Conservation (phyloP, 495 filamentous ascomycete genomes). For the Trichoderma virens region DNA sequence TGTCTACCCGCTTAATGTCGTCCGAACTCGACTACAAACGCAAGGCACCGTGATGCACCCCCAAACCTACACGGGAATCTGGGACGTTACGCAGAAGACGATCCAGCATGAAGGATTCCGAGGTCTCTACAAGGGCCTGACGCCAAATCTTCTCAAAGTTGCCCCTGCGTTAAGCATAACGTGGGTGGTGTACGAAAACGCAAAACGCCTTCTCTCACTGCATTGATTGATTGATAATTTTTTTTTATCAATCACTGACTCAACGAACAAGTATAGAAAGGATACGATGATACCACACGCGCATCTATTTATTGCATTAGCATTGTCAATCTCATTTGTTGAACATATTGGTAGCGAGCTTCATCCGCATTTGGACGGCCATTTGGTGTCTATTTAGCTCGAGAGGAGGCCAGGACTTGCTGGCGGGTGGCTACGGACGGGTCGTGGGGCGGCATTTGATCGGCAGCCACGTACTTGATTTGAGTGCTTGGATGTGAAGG, state of each 20-base stretch:
- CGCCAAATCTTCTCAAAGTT: slow-evolving; percentile 93
- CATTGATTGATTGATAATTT: slow-evolving; percentile 33
- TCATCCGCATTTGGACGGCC: neutral
- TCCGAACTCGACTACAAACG: slow-evolving; percentile 87
- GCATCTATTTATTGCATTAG: slow-evolving; percentile 7
- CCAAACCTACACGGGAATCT: slow-evolving; percentile 78
- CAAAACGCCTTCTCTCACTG: slow-evolving; percentile 70
- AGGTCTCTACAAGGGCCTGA: slow-evolving; percentile 90
- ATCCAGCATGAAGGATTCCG: slow-evolving; percentile 72
- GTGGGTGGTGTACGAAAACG: slow-evolving; percentile 95
- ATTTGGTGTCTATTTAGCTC: neutral
- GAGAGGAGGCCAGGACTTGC: neutral
- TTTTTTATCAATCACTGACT: neutral
- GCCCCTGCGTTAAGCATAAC: slow-evolving; percentile 95
- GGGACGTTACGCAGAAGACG: slow-evolving; percentile 78
- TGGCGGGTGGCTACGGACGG: neutral
- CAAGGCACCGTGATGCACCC: slow-evolving; percentile 92
- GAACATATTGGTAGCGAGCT: slow-evolving; percentile 2
- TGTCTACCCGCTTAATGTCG: slow-evolving; percentile 92
- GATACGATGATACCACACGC: slow-evolving; percentile 4
- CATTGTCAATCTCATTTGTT: slow-evolving; percentile 5
- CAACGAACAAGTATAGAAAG: neutral
- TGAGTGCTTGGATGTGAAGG: slow-evolving; percentile 3
- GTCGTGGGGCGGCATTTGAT: neutral
- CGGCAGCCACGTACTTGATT: neutral